phyloP scores from a whole-genome alignment of 2,329 filamentous ascomycete species.

The Paraphoma sp. region DNA sequence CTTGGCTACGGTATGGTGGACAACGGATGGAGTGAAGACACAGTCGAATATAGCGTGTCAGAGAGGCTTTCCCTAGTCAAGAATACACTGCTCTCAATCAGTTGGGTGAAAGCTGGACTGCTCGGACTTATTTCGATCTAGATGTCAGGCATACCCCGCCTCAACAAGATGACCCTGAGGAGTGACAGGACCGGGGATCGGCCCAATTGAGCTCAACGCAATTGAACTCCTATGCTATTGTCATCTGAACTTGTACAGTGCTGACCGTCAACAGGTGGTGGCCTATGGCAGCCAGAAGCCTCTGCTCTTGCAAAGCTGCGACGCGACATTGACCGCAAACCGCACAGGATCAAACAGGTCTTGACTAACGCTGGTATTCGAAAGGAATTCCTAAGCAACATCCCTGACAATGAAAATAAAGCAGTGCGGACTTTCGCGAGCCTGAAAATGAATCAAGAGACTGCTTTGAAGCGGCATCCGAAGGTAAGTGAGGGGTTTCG shows the following conservation, averaged over 20 bases:
- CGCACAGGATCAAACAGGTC: slow-evolving; percentile 71
- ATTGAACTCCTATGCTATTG: background rate
- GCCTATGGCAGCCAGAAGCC: slow-evolving; percentile 80
- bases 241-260: background rate
- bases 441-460: slow-evolving; percentile 66
- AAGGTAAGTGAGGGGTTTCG: slow-evolving; percentile 65
- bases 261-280: slow-evolving; percentile 65
- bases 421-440: slow-evolving; percentile 71
- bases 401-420: slow-evolving; percentile 62
- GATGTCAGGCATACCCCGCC: background rate
- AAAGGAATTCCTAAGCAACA: slow-evolving; percentile 67
- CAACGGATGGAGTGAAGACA: too few species aligned
- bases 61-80: background rate
- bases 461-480: slow-evolving; percentile 83
- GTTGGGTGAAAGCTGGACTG: too few species aligned
- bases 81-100: background rate
- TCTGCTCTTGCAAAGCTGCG: slow-evolving; percentile 71
- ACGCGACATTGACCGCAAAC: slow-evolving; percentile 75
- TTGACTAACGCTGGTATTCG: slow-evolving; percentile 68
- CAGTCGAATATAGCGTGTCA: too few species aligned
- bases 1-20: too few species aligned
- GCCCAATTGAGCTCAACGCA: background rate
- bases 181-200: too few species aligned
- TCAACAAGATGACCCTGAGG: background rate
- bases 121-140: too few species aligned